Evolutionary conservation across 768 basidiomycete genomes (phyloP).

Genomic region (Boletus rubescentipes): DNA sequence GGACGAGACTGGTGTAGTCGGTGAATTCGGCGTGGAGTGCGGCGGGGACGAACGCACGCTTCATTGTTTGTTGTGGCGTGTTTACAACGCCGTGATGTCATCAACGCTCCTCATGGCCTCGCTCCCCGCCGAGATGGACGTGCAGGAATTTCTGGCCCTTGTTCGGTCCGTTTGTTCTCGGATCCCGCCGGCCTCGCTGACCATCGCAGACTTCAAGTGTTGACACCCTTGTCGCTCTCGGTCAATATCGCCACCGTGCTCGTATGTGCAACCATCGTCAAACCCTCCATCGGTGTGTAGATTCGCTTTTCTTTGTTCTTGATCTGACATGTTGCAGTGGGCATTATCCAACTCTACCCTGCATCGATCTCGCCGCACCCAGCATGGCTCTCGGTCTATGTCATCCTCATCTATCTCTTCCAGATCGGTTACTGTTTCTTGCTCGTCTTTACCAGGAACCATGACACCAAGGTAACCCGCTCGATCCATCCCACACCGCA

Average conservation of each 20-base stretch:
- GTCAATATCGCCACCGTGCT: conserved; percentile 73
- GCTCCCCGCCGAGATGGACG: conserved; percentile 57
- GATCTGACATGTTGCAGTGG: conserved; percentile 34
- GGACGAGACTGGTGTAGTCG: conserved; percentile 66
- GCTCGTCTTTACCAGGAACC: conserved; percentile 65
- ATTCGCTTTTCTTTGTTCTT: neutral
- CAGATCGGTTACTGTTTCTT: conserved; percentile 85
- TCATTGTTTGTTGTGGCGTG: conserved; percentile 8
- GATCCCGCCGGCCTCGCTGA: neutral
- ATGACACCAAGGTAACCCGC: conserved; percentile 70
- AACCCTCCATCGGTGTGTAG: conserved; percentile 58
- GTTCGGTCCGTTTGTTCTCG: conserved; percentile 41
- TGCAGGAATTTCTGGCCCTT: conserved; percentile 66
- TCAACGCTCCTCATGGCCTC: conserved; percentile 42
- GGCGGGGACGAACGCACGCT: conserved; percentile 45
- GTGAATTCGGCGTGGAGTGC: conserved; percentile 62
- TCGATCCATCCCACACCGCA: neutral
- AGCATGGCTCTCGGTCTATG: conserved; percentile 56
- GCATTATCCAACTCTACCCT: conserved; percentile 53
- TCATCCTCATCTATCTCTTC: conserved; percentile 56
- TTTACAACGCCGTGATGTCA: conserved; percentile 20
- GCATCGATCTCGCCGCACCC: conserved; percentile 72
- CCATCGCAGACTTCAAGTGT: conserved; percentile 65
- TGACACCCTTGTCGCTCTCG: conserved; percentile 82
- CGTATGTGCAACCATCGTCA: conserved; percentile 66